Evolutionary conservation across 2,329 filamentous ascomycete genomes (phyloP).

Genomic region (Exutisphaerella laricina): DNA sequence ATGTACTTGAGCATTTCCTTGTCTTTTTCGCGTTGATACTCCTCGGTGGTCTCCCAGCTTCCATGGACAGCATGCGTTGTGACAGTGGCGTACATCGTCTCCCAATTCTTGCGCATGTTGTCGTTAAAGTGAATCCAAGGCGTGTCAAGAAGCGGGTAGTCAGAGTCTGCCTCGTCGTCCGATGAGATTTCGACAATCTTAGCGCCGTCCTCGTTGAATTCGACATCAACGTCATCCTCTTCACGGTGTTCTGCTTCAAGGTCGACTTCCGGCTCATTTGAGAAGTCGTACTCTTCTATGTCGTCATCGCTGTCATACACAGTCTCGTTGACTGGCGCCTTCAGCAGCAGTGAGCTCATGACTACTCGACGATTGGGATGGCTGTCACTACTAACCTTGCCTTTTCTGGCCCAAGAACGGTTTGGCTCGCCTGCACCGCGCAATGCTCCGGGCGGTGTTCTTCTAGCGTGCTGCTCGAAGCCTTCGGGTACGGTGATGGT

Average conservation of each 20-base stretch:
- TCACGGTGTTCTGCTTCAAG: constrained; percentile 14
- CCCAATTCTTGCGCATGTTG: constrained; percentile 18
- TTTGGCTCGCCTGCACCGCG: constrained; percentile 2
- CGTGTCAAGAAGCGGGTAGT: constrained; percentile 10
- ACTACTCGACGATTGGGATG: neutral
- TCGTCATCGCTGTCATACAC: constrained; percentile 14
- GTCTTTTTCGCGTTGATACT: constrained; percentile 27
- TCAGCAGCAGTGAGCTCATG: neutral
- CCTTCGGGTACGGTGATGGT: constrained; percentile 12
- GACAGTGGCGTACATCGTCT: constrained; percentile 26
- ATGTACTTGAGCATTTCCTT: constrained; percentile 29
- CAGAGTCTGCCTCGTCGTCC: constrained; percentile 11
- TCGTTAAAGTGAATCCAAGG: constrained; percentile 24
- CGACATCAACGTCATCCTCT: constrained; percentile 14
- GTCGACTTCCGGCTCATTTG: constrained; percentile 1
- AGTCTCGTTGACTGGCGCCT: constrained; percentile 23
- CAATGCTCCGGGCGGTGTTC: neutral
- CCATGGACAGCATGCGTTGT: constrained; percentile 15
- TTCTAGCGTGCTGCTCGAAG: constrained; percentile 2
- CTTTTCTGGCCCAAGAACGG: constrained; percentile 11
- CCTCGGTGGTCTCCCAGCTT: constrained; percentile 27
- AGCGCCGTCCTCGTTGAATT: constrained; percentile 16
- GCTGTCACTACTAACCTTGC: constrained; percentile 10
- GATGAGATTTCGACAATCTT: constrained; percentile 23
- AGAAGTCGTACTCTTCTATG: constrained; percentile 20